Base-by-base conservation (phyloP, 352 stramenopile genomes). In the Elongisporangium undulatum region DNA sequence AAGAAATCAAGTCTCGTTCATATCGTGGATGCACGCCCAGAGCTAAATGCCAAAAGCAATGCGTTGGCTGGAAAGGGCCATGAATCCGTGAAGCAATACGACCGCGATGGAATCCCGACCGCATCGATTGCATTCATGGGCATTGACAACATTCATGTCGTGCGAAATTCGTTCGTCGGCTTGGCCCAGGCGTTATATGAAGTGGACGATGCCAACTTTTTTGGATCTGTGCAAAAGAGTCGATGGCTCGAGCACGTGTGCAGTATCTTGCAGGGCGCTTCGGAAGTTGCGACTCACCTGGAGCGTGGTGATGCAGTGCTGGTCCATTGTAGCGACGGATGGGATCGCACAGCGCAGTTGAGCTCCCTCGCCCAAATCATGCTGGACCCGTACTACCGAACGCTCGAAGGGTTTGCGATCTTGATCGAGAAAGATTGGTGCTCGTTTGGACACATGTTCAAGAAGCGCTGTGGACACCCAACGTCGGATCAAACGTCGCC, bases 401-500 rank as follows among this genome's bases (percentile, higher is more conserved):
- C 85, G 9, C 64, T 93, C 0, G 74, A 87, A 66, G 86, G 86
- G 0, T 93, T 95, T 63, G 83, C 82, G 6, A 70, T 85, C 17
- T 57, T 95, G n/a, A 72, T 94, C 20, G 86, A 95, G 62, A 95
- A 95, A 53, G 87, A 95, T 58, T 95, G 85, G 85, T 94, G 81
- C 62, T 77, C 79, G 2, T 97, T 96, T 57, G 90, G 90, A 2
- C 89, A 96, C 67, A 93, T 89, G 67, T 97, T 97, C 66, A 72
- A 85, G 54, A 84, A 91, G 34, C 69, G 90, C 1, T 91, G 79
- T 52, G 81, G 78, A 0, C 82, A 92, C 64, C 82, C 83, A 26
- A 90, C 80, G 3, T 90, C 85, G 8, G 92, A 98, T 51, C 90
- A 99, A 66, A 92, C 95, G 19, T 99, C 96, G 48, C 98, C 98